Conservation (phyloP, 768 basidiomycete species). For the Panus rudis region DNA sequence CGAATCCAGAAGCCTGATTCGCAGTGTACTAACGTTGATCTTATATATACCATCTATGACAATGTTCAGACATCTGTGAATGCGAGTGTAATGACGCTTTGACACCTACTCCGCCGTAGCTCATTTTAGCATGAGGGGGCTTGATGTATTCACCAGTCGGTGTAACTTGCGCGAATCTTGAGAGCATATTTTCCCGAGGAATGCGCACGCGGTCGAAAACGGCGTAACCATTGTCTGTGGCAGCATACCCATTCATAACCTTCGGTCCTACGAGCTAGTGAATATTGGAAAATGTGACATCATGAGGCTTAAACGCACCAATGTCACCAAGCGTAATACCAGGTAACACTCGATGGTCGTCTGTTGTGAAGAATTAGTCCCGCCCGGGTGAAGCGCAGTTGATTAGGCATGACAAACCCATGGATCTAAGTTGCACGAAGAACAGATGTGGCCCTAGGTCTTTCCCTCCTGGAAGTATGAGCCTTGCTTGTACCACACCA, state of each 20-base stretch:
- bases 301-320: constrained; percentile 27
- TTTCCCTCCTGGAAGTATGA: constrained; percentile 54
- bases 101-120: constrained; percentile 62
- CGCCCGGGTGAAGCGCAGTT: neutral
- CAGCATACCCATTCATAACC: constrained; percentile 38
- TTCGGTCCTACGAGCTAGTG: constrained; percentile 43
- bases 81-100: neutral
- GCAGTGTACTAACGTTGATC: constrained; percentile 42
- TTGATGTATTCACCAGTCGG: constrained; percentile 55
- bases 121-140: constrained; percentile 68
- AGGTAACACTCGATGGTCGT: constrained; percentile 51
- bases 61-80: neutral
- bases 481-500: constrained; percentile 68
- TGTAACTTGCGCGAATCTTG: constrained; percentile 65
- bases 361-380: constrained; percentile 24
- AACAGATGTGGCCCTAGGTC: constrained; percentile 72
- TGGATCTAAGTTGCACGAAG: constrained; percentile 58
- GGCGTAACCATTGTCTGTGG: constrained; percentile 64
- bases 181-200: constrained; percentile 67
- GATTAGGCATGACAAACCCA: constrained; percentile 33
- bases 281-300: neutral
- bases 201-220: constrained; percentile 60
- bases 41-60: constrained; percentile 65
- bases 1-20: neutral
- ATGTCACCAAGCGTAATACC: constrained; percentile 68